Conservation (phyloP, 2,329 filamentous ascomycete genomes). For the Fusarium ramigenum region DNA sequence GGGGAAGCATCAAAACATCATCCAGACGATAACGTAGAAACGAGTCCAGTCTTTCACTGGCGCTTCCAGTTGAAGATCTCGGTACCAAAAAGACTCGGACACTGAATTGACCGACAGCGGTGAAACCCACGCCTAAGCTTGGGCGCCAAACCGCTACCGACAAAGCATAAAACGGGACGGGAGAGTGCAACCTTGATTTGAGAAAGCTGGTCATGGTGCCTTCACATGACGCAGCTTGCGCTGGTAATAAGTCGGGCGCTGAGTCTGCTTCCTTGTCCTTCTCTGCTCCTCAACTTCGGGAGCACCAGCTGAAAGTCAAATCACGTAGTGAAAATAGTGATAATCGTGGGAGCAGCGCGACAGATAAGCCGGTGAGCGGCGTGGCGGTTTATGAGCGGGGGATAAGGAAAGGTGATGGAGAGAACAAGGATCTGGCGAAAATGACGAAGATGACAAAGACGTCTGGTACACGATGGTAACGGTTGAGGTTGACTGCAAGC, state of each 20-base stretch:
- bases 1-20: conserved; percentile 44
- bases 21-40: conserved; percentile 33
- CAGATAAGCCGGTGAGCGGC: conserved; percentile 20
- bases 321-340: conserved; percentile 8
- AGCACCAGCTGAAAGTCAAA: conserved; percentile 3
- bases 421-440: conserved; percentile 36
- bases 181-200: conserved; percentile 53
- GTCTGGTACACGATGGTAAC: conserved; percentile 21
- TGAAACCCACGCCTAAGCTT: not conserved
- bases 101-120: conserved; percentile 10
- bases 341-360: conserved; percentile 12
- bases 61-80: not conserved
- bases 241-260: conserved; percentile 22
- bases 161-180: conserved; percentile 9
- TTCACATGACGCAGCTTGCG: conserved; percentile 50
- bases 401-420: conserved; percentile 19
- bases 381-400: conserved; percentile 36
- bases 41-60: conserved; percentile 21
- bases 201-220: conserved; percentile 52
- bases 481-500: conserved; percentile 7
- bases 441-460: conserved; percentile 39
- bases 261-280: not conserved
- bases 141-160: conserved; percentile 1
- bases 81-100: not conserved
- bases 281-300: conserved; percentile 16